Percentiles rank a stretch among this genome's conserved stretches.
phyloP scores from a whole-genome alignment of 2,329 filamentous ascomycete species.

The Colletotrichum gigasporum region DNA sequence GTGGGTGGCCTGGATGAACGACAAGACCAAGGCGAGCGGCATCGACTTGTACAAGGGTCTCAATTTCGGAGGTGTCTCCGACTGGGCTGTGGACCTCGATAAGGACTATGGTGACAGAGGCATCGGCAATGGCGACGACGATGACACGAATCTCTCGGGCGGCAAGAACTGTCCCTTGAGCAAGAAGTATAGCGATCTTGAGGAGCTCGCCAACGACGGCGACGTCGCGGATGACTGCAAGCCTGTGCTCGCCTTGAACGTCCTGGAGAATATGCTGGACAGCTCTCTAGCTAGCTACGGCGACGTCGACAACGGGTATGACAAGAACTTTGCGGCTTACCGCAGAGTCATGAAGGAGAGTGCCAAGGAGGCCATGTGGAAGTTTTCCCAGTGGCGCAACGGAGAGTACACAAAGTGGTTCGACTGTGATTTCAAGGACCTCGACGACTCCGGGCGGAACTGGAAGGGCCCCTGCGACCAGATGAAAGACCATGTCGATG shows the following conservation, averaged over 20 bases:
- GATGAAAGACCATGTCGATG: neutral
- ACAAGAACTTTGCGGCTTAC: neutral
- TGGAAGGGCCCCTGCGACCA: neutral
- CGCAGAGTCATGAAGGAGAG: neutral
- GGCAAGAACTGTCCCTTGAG: too few relatives aligned
- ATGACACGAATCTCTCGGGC: too few relatives aligned
- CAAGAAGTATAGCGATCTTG: too few relatives aligned
- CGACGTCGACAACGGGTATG: neutral
- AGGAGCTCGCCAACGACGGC: too few relatives aligned
- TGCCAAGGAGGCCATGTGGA: neutral
- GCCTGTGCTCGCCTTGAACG: neutral
- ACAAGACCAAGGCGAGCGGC: conserved; percentile 36
- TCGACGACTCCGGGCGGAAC: neutral
- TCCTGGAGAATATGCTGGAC: neutral
- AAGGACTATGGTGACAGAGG: neutral
- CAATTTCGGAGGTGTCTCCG: conserved; percentile 40
- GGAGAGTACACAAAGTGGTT: neutral
- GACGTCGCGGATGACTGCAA: too few relatives aligned
- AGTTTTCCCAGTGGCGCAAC: neutral
- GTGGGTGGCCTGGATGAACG: conserved; percentile 45
- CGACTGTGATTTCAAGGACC: conserved; percentile 1
- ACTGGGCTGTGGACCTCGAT: conserved; percentile 46
- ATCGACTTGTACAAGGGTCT: conserved; percentile 31
- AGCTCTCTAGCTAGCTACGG: neutral
- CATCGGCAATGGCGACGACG: neutral